Base-by-base conservation (phyloP, 2,329 filamentous ascomycete genomes). In the Mycosphaerella sp. region DNA sequence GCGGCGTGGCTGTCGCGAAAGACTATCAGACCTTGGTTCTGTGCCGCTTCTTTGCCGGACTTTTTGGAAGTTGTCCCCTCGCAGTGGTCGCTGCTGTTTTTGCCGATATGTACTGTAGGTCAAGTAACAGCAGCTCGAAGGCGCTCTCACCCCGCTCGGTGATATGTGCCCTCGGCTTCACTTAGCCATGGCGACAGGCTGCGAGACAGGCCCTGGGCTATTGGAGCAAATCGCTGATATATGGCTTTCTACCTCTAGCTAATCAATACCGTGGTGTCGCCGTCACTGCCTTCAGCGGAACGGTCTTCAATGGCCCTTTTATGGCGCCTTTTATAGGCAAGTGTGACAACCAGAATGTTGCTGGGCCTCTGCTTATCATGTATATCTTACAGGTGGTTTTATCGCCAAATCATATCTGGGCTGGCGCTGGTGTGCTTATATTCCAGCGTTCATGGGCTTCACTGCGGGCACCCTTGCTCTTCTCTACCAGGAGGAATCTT, bases 351-450 rank as follows among this genome's bases (percentile, higher is more conserved):
- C 26, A 26, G 7, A 21, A 29, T 29, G 14, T 23, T 26, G 14
- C 32, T 8, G 12, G 40, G 11, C 9, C n/a, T 5, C n/a, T 32
- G 32, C 40, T 51, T 12, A 51, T 14, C 6, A 11, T 12, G n/a
- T 5, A 11, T 12, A 7, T 5, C 7, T 14, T 12, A 5, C 14
- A 43, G 73, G 74, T 10, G 68, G 65, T 21, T 67, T 68, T 56
- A 66, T 72, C 5, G 68, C 72, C 4, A 63, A 75, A 17, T 66
- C 67, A 4, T 64, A 69, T 53, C 63, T 76, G 5, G 70, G 72
- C 23, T 76, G 74, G 74, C 66, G 74, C 34, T 76, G 74, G 73
- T 14, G 45, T 0, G 70, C 70, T 47, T 76, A 76, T 53, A 69
- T 75, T 44, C 66, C 70, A 12, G 69, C 72, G 2, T 74, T 75